Percentiles rank a stretch among this genome's conserved stretches.
Conservation (phyloP, 192 early-diverging fungal species). For the Geosiphon pyriformis region DNA sequence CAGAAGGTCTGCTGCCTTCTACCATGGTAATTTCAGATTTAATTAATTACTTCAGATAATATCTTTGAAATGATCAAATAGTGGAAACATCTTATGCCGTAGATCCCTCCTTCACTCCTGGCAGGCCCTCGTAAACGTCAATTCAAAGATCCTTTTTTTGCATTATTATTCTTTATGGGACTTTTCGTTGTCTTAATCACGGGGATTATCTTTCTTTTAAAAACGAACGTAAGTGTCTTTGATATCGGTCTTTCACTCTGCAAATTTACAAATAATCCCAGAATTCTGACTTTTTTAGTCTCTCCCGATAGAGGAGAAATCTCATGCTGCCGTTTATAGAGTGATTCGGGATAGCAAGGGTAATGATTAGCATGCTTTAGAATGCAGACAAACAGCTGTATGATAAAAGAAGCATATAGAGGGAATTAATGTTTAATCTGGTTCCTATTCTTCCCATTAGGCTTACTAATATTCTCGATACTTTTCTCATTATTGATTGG, state of each 20-base stretch:
- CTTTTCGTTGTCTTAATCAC: slow-evolving; percentile 33
- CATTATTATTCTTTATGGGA: slow-evolving; percentile 33
- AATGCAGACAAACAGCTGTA: too few species aligned
- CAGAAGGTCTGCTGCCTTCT: slow-evolving; percentile 44
- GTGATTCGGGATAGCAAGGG: not conserved
- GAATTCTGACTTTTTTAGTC: not conserved
- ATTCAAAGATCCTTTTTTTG: slow-evolving; percentile 48
- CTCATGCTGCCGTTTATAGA: slow-evolving; percentile 3
- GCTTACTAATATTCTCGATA: slow-evolving; percentile 34
- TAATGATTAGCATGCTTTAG: not conserved
- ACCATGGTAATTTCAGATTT: slow-evolving; percentile 30
- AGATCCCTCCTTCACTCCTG: slow-evolving; percentile 6
- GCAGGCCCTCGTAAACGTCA: slow-evolving; percentile 27
- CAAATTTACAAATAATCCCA: not conserved
- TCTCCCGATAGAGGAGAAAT: not conserved
- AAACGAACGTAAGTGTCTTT: slow-evolving; percentile 42
- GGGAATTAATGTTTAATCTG: too few species aligned
- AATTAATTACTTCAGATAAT: not conserved
- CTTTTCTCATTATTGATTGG: slow-evolving; percentile 25
- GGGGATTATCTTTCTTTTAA: slow-evolving; percentile 43
- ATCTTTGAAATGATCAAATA: not conserved
- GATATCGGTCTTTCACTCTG: not conserved
- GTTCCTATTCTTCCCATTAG: slow-evolving; percentile 13
- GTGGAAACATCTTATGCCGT: not conserved
- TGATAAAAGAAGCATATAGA: too few species aligned